phyloP scores from a whole-genome alignment of 495 filamentous ascomycete species.

The Xylaria longipes region DNA sequence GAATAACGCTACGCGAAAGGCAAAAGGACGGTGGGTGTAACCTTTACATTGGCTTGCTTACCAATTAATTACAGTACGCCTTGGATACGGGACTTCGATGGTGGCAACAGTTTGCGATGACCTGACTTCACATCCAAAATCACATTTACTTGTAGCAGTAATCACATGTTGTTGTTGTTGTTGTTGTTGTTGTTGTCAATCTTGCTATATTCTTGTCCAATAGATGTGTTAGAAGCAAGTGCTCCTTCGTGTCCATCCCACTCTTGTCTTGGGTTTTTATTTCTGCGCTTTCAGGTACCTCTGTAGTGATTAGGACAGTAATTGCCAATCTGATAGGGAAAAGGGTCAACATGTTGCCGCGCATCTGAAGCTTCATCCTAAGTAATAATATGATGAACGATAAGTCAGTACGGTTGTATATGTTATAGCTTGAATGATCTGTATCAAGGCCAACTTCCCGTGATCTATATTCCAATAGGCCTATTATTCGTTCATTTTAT shows the following conservation, averaged over 20 bases:
- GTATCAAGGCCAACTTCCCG: background rate
- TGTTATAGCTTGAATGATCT: background rate
- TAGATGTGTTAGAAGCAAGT: background rate
- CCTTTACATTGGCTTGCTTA: background rate
- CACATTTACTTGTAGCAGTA: background rate
- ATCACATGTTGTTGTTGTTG: background rate
- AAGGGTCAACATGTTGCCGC: background rate
- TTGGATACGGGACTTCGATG: background rate
- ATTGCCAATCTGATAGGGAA: background rate
- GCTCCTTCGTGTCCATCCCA: background rate
- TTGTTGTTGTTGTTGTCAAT: background rate
- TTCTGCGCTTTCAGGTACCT: background rate
- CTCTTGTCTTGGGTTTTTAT: background rate
- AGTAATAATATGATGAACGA: background rate
- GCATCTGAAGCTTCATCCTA: background rate
- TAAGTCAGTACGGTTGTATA: background rate
- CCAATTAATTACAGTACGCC: background rate
- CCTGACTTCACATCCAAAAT: background rate
- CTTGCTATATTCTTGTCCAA: background rate
- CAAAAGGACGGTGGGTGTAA: background rate
- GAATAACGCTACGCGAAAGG: background rate
- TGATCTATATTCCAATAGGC: background rate
- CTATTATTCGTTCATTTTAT: background rate
- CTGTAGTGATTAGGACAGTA: background rate
- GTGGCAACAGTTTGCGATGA: slow-evolving; percentile 7